These are phyloP conservation scores for Trichaptum fuscoviolaceum DNA, from an alignment of 768 basidiomycete species.

Conservation along the genomic window DNA sequence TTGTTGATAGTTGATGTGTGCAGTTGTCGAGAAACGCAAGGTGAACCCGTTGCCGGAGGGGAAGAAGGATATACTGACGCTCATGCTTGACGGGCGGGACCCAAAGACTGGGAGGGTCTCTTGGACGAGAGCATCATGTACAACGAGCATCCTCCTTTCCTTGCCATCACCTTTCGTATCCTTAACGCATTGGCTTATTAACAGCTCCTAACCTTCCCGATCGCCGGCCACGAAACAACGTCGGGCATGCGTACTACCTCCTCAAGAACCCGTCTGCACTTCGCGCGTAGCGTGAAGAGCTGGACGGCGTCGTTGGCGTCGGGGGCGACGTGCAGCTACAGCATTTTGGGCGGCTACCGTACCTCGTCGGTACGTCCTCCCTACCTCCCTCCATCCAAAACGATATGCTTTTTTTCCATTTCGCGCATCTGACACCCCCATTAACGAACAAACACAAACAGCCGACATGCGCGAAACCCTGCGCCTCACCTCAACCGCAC, in stretches of 20 bases:
- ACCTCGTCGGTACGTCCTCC: constrained; percentile 36
- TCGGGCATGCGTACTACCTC: constrained; percentile 38
- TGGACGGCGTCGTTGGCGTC: constrained; percentile 40
- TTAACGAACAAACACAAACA: too few relatives aligned
- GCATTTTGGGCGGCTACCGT: constrained; percentile 38
- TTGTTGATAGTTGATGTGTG: too few relatives aligned
- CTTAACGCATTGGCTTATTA: too few relatives aligned
- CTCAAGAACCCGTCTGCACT: constrained; percentile 39
- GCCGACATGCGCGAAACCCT: constrained; percentile 31
- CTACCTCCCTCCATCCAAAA: constrained; percentile 7
- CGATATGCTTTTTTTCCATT: too few relatives aligned
- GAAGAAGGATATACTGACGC: constrained; percentile 39
- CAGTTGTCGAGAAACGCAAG: constrained; percentile 37
- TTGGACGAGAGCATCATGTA: constrained; percentile 36
- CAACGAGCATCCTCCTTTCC: constrained; percentile 26
- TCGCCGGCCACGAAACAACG: constrained; percentile 40
- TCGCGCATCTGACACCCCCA: not conserved
- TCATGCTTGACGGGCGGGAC: constrained; percentile 41
- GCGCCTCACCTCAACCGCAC: constrained; percentile 34
- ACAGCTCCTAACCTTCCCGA: constrained; percentile 46
- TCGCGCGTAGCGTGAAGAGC: constrained; percentile 39
- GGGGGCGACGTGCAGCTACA: constrained; percentile 32
- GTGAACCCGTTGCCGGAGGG: constrained; percentile 23
- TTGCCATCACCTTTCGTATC: not conserved
- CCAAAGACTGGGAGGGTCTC: constrained; percentile 38